phyloP scores from a whole-genome alignment of 1,139 yeast species.

The Saccharomyces hybrid region DNA sequence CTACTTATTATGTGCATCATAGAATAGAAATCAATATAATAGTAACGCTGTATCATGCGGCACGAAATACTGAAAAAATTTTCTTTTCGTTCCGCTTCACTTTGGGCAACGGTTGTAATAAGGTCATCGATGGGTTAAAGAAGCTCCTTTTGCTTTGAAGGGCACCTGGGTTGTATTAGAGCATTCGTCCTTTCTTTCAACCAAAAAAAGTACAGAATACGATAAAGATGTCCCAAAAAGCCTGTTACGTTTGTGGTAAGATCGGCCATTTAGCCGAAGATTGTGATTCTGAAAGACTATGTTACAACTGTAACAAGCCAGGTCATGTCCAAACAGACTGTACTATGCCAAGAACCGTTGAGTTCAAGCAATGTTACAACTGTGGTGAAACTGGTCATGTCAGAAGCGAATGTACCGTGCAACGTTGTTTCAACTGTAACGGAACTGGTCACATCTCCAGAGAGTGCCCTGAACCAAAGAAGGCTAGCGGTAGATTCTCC shows the following conservation, averaged over 20 bases:
- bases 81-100: background rate
- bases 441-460: slow-evolving; percentile 78
- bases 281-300: slow-evolving; percentile 75
- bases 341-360: slow-evolving; percentile 77
- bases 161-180: background rate
- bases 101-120: background rate
- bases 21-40: background rate
- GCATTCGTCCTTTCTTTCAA: background rate
- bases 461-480: slow-evolving; percentile 49
- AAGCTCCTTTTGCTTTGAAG: background rate
- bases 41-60: background rate
- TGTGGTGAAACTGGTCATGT: slow-evolving; percentile 75
- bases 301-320: slow-evolving; percentile 88
- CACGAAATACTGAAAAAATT: background rate
- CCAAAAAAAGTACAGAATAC: slow-evolving; percentile 2
- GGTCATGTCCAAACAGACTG: slow-evolving; percentile 88
- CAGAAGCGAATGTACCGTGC: slow-evolving; percentile 59
- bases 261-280: slow-evolving; percentile 86
- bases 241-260: slow-evolving; percentile 89
- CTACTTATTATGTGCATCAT: background rate
- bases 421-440: slow-evolving; percentile 80
- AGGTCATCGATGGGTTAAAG: background rate
- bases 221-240: slow-evolving; percentile 54
- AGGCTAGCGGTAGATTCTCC: slow-evolving; percentile 20
- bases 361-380: slow-evolving; percentile 78